phyloP scores from a whole-genome alignment of 2,329 filamentous ascomycete species.

The Boeremia exigua region DNA sequence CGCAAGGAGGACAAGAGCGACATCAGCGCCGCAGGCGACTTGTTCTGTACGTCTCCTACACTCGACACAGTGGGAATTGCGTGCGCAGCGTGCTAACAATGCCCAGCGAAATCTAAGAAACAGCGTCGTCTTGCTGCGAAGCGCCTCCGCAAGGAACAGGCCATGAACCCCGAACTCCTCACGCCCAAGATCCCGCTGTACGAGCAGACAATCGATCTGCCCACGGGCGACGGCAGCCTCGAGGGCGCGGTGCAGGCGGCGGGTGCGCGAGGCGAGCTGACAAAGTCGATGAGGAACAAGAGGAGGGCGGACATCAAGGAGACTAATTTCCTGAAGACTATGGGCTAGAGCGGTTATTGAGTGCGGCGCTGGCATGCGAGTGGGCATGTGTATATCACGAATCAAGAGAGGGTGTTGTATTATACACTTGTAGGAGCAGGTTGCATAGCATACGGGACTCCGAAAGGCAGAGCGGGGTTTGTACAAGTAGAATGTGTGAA shows the following conservation, averaged over 20 bases:
- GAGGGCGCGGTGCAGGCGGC: conserved; percentile 55
- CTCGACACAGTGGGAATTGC: neutral
- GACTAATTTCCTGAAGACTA: conserved; percentile 81
- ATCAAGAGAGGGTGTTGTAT: neutral
- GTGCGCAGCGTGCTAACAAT: neutral
- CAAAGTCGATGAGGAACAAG: conserved; percentile 74
- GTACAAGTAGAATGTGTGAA: neutral
- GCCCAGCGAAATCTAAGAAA: conserved; percentile 74
- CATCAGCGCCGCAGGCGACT: conserved; percentile 68
- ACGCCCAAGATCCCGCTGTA: conserved; percentile 72
- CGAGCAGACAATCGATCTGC: conserved; percentile 79
- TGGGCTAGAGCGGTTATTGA: conserved; percentile 54
- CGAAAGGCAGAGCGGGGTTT: neutral
- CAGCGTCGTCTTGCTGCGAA: conserved; percentile 74
- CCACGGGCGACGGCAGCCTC: conserved; percentile 57
- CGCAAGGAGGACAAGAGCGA: conserved; percentile 61
- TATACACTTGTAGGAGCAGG: neutral
- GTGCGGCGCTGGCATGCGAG: neutral
- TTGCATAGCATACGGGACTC: neutral
- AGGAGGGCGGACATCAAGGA: conserved; percentile 81
- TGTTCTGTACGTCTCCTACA: conserved; percentile 72
- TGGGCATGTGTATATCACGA: neutral
- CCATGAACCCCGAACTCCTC: conserved; percentile 70
- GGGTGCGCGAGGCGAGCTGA: conserved; percentile 66
- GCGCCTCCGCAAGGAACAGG: conserved; percentile 66